A percentile compares a stretch with the other conserved stretches of the same genome.
Evolutionary conservation across 2,329 filamentous ascomycete species (phyloP).

Genomic region (Paramyrothecium sp.): DNA sequence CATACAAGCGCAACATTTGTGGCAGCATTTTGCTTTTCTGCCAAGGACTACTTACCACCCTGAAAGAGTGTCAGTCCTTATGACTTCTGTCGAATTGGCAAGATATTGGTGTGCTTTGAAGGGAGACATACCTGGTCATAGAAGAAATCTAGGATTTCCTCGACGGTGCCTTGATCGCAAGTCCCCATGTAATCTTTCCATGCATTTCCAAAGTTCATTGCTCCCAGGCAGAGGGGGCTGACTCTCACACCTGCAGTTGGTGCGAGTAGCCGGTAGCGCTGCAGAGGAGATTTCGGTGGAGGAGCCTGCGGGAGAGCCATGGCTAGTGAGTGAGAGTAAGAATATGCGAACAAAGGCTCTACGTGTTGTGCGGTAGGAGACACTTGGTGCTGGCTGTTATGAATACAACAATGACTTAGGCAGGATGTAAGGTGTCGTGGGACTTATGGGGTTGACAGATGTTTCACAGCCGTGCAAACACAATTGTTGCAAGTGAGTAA

Average conservation of each 20-base stretch:
- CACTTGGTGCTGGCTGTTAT: no score
- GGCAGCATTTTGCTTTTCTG: background rate
- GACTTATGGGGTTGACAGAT: no score
- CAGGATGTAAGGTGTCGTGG: no score
- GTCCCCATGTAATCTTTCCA: conserved; percentile 60
- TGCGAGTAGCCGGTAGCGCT: conserved; percentile 64
- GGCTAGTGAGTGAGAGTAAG: background rate
- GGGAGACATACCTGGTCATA: conserved; percentile 45
- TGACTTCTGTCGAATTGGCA: background rate
- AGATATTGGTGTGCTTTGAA: background rate
- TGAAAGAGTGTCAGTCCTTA: conserved; percentile 10
- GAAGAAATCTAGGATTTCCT: conserved; percentile 66
- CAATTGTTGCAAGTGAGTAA: no score
- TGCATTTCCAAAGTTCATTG: conserved; percentile 62
- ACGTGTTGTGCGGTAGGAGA: no score
- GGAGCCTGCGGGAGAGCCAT: conserved; percentile 34
- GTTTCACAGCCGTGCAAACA: no score
- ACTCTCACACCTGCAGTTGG: conserved; percentile 65
- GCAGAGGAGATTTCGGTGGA: conserved; percentile 58
- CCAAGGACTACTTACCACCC: conserved; percentile 21
- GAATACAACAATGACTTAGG: no score
- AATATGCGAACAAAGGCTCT: no score
- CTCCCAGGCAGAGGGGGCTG: conserved; percentile 64
- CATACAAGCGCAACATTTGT: background rate
- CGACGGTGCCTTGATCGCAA: conserved; percentile 61